Evolutionary conservation across 805 yeast species (phyloP), one percentile per base, ranked within the genome.

Genomic region (Zygosaccharomyces lentus): DNA sequence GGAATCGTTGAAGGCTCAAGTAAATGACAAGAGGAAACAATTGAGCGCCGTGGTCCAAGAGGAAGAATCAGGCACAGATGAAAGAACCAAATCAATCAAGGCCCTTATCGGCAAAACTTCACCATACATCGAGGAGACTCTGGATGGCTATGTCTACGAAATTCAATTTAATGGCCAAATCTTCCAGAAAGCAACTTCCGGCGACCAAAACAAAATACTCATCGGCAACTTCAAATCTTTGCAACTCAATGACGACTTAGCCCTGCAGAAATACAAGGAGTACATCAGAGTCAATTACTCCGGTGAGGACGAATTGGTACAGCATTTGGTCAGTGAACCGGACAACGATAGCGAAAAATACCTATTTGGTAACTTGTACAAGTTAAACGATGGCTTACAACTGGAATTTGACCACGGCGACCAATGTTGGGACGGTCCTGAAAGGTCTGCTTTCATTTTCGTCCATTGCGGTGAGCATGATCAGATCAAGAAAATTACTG

Each of bases 381-480:
- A 56, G 39, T 66, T 55, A 4, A 62, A 61, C 34, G 67, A 62
- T 35, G 68, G 68, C 26, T 45, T 72, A 37, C 52, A 51, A 16
- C 50, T 77, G 25, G 55, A 58, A 25, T 93, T 72, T 59, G 69
- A 64, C 3, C 59, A 70, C 15, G 99, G 99, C 16, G 81, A 80
- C 34, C 77, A 74, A 59, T 93, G 99, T 66, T 91, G 98, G 96
- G 87, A 89, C 62, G 99, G 99, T 0, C 97, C 97, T 4, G 63
- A 70, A 24, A 78, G 99, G 63, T 76, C 83, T 27, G 90, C 87
- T 1, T 67, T 63, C 8, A 82, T 87, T 1, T 70, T 70, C 17
- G 59, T 90, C 45, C 69, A 71, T 13, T 93, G 99, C 67, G 95
- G 95, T 0, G 66, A 72, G 2, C 65, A 69, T 2, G 46, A 83